phyloP scores from a whole-genome alignment of 1,284 basidiomycete genomes.

The Cutaneotrichosporon mucoides region DNA sequence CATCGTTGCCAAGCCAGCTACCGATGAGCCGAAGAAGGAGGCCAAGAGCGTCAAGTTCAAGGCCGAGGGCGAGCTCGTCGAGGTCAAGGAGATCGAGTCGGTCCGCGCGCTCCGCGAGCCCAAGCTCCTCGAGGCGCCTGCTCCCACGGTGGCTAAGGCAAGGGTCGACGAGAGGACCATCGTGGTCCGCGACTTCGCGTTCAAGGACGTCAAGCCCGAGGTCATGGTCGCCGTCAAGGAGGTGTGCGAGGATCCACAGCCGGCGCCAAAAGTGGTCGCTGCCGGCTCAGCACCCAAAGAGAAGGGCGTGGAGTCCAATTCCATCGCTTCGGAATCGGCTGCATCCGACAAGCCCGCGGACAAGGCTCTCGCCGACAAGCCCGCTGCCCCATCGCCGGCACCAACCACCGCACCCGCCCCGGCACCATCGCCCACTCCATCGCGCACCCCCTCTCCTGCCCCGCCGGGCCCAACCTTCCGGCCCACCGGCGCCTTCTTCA shows the following conservation, averaged over 20 bases:
- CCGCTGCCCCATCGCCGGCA: too few species aligned
- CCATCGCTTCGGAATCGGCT: too few species aligned
- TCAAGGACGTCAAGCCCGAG: too few species aligned
- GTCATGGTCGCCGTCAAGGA: too few species aligned
- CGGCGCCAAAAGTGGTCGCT: too few species aligned
- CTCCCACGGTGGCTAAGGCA: background rate
- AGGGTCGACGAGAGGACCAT: background rate
- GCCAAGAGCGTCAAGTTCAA: background rate
- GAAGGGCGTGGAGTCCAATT: too few species aligned
- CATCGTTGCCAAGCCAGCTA: background rate
- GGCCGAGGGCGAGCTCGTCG: background rate
- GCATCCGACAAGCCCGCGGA: background rate
- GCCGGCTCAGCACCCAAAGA: too few species aligned
- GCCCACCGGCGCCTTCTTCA: background rate
- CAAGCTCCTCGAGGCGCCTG: background rate
- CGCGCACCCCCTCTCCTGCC: background rate
- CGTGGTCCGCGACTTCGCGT: too few species aligned
- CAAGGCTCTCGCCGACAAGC: background rate
- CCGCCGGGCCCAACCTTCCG: background rate
- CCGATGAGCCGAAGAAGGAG: background rate
- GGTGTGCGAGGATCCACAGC: too few species aligned
- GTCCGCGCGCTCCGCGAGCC: background rate
- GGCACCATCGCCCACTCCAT: too few species aligned
- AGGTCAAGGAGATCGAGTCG: background rate
- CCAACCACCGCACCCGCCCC: too few species aligned